Base-by-base conservation (phyloP, 768 basidiomycete species). In the Omphalotus guepiniiformis region DNA sequence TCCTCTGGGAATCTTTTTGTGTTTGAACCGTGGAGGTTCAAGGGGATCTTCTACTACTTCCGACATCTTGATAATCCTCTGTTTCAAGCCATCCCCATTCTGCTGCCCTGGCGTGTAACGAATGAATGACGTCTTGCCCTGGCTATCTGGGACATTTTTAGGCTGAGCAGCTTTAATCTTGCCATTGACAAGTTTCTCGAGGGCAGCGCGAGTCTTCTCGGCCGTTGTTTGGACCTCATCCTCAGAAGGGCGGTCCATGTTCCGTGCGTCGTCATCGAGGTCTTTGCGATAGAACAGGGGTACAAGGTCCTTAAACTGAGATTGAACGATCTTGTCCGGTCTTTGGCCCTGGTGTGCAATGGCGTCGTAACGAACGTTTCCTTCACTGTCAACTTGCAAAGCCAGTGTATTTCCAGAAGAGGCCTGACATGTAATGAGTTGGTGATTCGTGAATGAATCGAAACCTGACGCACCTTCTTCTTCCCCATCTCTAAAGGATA, bases 151-250 rank as follows among this genome's bases (percentile, higher is more conserved):
- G 4, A 98, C 86, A 55, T 94, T 85, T 71, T 96, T 97, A 0
- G 96, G 95, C 58, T 98, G 95, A 2, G 95, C 93, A 9, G 95
- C 95, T 66, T 98, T 98, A 68, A 99, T 99, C 66, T 95, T 96
- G 39, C 90, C 92, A 49, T 88, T 87, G 22, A 92, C 89, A 38
- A 98, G 76, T 66, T 92, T 91, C 66, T 98, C 95, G 19, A 99
- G 76, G 1, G 96, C 96, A 11, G 83, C 81, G 29, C 85, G 80
- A 0, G 96, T 99, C 55, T 83, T 85, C 27, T 97, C 94, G 0
- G 93, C 82, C 0, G 94, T 98, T n/a, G 74, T 76, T 58, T 88
- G 83, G 6, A 98, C 85, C 21, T 95, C 89, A 0, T 93, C 91
- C 57, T 96, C 96, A 3, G 93, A 88, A 1, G 96, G 96, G 7